Percentiles rank a stretch among this genome's conserved stretches.
phyloP scores from a whole-genome alignment of 192 early-diverging fungal genomes.

The Diversispora eburnea region DNA sequence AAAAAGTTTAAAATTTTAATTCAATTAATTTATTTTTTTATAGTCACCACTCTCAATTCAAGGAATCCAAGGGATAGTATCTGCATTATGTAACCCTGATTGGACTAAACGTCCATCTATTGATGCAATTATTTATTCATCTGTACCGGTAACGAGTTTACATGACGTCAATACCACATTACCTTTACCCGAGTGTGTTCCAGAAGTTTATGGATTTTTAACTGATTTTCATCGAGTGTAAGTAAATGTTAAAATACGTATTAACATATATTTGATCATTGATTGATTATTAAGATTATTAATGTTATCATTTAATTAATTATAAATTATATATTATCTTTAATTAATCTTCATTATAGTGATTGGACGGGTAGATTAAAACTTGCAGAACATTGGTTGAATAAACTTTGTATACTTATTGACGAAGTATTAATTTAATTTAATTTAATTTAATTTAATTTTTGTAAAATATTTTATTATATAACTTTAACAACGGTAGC shows the following conservation, averaged over 20 bases:
- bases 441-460: background rate
- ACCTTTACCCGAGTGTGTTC: constrained; percentile 45
- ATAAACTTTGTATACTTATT: constrained; percentile 24
- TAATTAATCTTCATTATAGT: background rate
- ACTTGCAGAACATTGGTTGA: constrained; percentile 20
- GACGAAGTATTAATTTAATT: constrained; percentile 20
- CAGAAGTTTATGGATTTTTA: constrained; percentile 57
- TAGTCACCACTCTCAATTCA: constrained; percentile 50
- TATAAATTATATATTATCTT: too few relatives aligned
- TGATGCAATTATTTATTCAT: constrained; percentile 46
- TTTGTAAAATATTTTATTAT: constrained; percentile 22
- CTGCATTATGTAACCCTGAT: constrained; percentile 37
- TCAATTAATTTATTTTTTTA: background rate
- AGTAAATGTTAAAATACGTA: background rate
- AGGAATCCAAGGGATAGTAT: constrained; percentile 43
- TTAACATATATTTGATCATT: background rate
- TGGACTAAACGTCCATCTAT: constrained; percentile 50
- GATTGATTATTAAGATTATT: background rate
- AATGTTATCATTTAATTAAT: background rate
- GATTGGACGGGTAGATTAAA: constrained; percentile 24
- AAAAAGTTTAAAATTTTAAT: background rate
- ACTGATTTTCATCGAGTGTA: constrained; percentile 51
- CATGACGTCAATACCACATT: constrained; percentile 39
- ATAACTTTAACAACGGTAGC: constrained; percentile 48
- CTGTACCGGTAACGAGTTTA: constrained; percentile 44